Conservation (phyloP, 352 stramenopile genomes). For the Plasmopara muralis region DNA sequence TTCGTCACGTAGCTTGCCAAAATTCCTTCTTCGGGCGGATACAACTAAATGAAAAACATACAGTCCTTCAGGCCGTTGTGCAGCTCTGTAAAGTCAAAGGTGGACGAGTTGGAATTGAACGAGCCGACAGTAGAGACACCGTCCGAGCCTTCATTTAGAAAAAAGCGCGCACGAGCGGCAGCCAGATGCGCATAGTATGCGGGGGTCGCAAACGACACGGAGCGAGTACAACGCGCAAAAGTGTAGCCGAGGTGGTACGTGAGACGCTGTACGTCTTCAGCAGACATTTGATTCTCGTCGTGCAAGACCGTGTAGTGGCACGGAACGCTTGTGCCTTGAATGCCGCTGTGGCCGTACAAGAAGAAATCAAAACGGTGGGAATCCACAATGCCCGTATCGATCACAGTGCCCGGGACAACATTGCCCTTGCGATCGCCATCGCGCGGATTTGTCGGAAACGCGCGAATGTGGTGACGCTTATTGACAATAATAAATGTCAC, state of each 20-base stretch:
- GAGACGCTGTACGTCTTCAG: constrained; percentile 60
- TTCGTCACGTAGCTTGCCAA: too few relatives aligned
- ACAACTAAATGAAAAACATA: constrained; percentile 59
- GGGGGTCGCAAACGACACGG: constrained; percentile 76
- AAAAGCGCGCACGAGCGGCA: constrained; percentile 77
- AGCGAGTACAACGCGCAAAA: constrained; percentile 80
- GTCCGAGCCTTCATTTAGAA: constrained; percentile 60
- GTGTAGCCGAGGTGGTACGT: constrained; percentile 80
- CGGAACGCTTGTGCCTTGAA: constrained; percentile 79
- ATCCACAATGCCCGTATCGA: constrained; percentile 80
- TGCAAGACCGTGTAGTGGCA: constrained; percentile 83
- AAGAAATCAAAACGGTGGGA: constrained; percentile 84
- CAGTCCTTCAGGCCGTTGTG: constrained; percentile 57
- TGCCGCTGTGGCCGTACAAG: constrained; percentile 73
- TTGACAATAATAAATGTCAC: constrained; percentile 87
- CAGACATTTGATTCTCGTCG: constrained; percentile 64
- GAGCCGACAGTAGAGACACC: constrained; percentile 50
- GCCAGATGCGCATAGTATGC: constrained; percentile 86
- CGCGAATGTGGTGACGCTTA: constrained; percentile 82
- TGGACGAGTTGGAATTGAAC: constrained; percentile 47
- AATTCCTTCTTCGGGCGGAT: background rate
- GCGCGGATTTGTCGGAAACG: constrained; percentile 41
- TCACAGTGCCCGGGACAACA: constrained; percentile 61
- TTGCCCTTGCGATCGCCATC: constrained; percentile 68
- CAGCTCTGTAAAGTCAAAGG: constrained; percentile 54